Evolutionary conservation across 257 asterid genomes (phyloP).

Genomic region (Apocynum venetum): DNA sequence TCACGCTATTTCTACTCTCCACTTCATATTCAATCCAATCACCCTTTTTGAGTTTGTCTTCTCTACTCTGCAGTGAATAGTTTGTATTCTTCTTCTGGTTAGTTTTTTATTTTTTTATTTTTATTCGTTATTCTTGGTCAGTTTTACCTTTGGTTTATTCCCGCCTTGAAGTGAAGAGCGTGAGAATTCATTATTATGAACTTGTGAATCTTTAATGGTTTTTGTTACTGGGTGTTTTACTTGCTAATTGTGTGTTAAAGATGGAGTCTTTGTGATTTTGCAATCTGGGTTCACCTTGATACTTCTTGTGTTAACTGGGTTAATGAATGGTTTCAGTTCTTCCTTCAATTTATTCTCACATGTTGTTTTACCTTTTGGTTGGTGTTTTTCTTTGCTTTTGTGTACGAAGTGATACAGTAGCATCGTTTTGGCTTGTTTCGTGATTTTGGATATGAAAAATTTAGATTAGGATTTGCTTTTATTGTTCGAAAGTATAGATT

Average conservation of each 20-base stretch:
- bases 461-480: background rate
- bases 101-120: background rate
- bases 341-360: background rate
- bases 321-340: background rate
- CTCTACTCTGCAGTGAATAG: background rate
- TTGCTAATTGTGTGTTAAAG: background rate
- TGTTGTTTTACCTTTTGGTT: background rate
- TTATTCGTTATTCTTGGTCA: background rate
- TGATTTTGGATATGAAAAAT: background rate
- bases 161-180: background rate
- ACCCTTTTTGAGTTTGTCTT: background rate
- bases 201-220: background rate
- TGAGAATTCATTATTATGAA: background rate
- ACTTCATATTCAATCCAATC: background rate
- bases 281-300: slow-evolving; percentile 4
- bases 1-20: background rate
- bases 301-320: slow-evolving; percentile 1
- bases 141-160: background rate
- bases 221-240: background rate
- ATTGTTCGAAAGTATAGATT: background rate
- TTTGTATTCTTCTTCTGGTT: background rate
- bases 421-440: background rate
- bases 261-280: background rate
- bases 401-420: background rate
- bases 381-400: background rate